phyloP scores from a whole-genome alignment of 305 asterid species.

The Petunia hybrid region DNA sequence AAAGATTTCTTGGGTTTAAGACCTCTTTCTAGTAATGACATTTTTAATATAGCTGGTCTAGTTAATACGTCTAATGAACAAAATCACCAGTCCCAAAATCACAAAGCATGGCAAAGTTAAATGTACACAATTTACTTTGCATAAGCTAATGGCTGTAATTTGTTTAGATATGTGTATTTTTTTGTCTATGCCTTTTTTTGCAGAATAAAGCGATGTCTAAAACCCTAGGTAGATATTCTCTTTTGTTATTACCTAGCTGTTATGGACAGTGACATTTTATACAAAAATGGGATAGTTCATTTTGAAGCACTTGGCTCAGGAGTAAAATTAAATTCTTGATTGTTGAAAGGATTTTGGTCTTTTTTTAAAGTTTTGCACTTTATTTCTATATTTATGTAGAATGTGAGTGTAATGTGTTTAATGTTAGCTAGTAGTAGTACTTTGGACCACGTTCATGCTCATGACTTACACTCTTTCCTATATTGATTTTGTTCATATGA shows the following conservation, averaged over 20 bases:
- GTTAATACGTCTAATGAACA: conserved; percentile 26
- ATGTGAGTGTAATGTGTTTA: not conserved
- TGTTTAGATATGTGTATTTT: conserved; percentile 25
- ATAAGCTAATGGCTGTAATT: conserved; percentile 36
- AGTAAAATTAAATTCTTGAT: conserved; percentile 10
- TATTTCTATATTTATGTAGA: not conserved
- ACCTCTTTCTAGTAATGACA: conserved; percentile 47
- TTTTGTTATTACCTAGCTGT: conserved; percentile 19
- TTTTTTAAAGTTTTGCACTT: not conserved
- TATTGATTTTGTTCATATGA: conserved; percentile 26
- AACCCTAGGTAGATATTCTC: conserved; percentile 30
- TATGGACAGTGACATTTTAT: conserved; percentile 26
- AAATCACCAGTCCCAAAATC: conserved; percentile 37
- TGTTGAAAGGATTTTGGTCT: not conserved
- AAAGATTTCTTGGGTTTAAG: conserved; percentile 53
- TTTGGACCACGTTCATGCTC: conserved; percentile 1
- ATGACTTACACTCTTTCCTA: conserved; percentile 15
- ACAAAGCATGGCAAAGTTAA: conserved; percentile 52
- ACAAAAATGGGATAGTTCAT: not conserved
- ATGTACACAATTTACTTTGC: not conserved
- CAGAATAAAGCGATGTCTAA: conserved; percentile 31
- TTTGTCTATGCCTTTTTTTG: not conserved
- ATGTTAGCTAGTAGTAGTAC: not conserved
- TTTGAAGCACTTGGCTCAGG: not conserved
- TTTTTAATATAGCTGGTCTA: conserved; percentile 47